A percentile compares a stretch with the other conserved stretches of the same genome.
These are phyloP conservation scores for Trichoderma gracile DNA, from an alignment of 2,329 filamentous ascomycete species.

Conservation along the genomic window DNA sequence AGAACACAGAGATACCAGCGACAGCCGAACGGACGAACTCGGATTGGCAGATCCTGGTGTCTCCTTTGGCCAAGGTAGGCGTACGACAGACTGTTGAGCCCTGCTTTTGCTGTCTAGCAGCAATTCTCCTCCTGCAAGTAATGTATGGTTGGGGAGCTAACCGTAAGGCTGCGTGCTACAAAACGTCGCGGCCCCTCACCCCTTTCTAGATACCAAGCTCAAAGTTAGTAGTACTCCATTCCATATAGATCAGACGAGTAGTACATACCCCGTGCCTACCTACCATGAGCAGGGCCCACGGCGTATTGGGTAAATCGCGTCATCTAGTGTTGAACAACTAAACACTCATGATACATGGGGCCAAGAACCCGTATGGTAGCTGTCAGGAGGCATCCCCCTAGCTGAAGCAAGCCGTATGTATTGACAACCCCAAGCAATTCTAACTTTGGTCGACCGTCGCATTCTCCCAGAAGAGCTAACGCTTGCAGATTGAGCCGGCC, in stretches of 20 bases:
- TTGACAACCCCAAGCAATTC: neutral
- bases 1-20: conserved; percentile 2
- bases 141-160: conserved; percentile 18
- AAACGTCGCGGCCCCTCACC: conserved; percentile 1
- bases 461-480: conserved; percentile 1
- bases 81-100: neutral
- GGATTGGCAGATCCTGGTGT: neutral
- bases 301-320: neutral
- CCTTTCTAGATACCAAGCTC: conserved; percentile 12
- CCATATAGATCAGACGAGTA: neutral
- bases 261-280: neutral
- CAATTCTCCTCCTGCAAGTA: conserved; percentile 4
- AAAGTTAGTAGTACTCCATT: neutral
- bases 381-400: neutral
- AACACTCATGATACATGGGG: neutral
- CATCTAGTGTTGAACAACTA: conserved; percentile 1
- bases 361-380: neutral
- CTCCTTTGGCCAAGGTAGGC: neutral
- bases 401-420: too few species aligned
- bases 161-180: conserved; percentile 17
- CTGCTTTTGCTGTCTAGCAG: neutral
- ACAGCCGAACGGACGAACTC: conserved; percentile 18
- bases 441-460: conserved; percentile 4
- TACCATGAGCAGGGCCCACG: conserved; percentile 9
- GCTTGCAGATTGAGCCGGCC: neutral